phyloP scores from a whole-genome alignment of 768 basidiomycete genomes.

The Agaricus blazei region DNA sequence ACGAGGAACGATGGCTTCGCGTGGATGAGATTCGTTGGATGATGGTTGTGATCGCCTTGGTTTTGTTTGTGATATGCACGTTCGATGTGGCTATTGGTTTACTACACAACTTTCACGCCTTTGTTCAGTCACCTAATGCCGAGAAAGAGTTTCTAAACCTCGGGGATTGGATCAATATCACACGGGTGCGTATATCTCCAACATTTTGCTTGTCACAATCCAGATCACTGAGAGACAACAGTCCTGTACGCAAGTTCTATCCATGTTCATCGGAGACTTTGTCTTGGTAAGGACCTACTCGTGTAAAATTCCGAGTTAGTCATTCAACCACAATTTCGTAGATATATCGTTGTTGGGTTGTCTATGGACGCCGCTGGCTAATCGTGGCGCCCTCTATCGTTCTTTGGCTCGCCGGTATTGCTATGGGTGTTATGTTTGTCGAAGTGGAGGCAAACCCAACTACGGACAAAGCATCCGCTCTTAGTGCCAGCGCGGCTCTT shows the following conservation, averaged over 20 bases:
- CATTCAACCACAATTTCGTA: neutral
- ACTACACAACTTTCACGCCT: neutral
- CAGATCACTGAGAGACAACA: too few relatives aligned
- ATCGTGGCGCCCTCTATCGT: neutral
- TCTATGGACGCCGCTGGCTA: conserved; percentile 3
- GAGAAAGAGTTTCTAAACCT: neutral
- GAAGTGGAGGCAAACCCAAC: neutral
- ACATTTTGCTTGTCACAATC: too few relatives aligned
- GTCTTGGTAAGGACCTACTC: neutral
- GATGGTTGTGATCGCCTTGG: neutral
- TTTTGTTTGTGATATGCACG: conserved; percentile 2
- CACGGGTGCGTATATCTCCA: too few relatives aligned
- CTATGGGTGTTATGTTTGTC: neutral
- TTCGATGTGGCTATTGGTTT: neutral
- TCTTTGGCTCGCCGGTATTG: neutral
- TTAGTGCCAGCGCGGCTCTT: neutral
- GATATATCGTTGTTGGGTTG: conserved; percentile 6
- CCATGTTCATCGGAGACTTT: neutral
- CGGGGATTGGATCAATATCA: conserved; percentile 3
- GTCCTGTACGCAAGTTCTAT: neutral
- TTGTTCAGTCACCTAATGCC: neutral
- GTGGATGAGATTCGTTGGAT: conserved; percentile 1
- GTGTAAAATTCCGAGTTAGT: too few relatives aligned
- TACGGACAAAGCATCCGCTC: neutral
- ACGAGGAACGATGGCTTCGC: conserved; percentile 1